Evolutionary conservation across 805 yeast species (phyloP), one percentile per base, ranked within the genome.

Genomic region (Saccharomyces paradoxus): DNA sequence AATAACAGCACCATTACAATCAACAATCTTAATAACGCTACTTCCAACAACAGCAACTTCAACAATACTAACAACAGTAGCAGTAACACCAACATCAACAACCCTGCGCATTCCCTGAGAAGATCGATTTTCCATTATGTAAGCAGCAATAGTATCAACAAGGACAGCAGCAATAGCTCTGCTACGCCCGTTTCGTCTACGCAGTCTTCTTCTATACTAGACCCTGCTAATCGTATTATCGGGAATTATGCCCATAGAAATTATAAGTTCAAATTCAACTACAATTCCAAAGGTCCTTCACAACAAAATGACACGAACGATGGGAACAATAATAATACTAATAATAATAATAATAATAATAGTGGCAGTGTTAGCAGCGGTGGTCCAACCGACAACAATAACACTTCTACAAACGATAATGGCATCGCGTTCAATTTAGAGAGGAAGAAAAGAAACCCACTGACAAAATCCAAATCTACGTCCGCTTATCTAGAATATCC

Each of bases 201-300:
- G 21, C 14, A 46, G 46, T 30, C 51, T 3, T 17, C 46, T 24
- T 21, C 27, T 2, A 27, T 26, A 31, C 52, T 51, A 3, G 60
- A 57, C 2, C 52, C 55, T 50, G 60, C 52, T 4, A 55, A 57
- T 49, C 53, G 60, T 41, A 60, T 67, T 1, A 61, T 63, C 46
- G 65, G 63, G 1, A 68, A 68, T 27, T 53, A 61, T 4, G 61
- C 67, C 1, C 66, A 60, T 32, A 66, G 63, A 46, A 65, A 67
- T 50, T 69, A 62, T 41, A 65, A 69, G 49, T 69, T 69, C 55
- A 67, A 69, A 49, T 69, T 69, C 55, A 67, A 68, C 48, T 69
- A 65, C 53, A 60, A 57, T 13, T 46, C 52, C 41, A 55, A 53
- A 17, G 51, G 50, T 29, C 21, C 21, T 12, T 28, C 48, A 9